phyloP scores from a whole-genome alignment of 306 rosid genomes.

The Pueraria montana region DNA sequence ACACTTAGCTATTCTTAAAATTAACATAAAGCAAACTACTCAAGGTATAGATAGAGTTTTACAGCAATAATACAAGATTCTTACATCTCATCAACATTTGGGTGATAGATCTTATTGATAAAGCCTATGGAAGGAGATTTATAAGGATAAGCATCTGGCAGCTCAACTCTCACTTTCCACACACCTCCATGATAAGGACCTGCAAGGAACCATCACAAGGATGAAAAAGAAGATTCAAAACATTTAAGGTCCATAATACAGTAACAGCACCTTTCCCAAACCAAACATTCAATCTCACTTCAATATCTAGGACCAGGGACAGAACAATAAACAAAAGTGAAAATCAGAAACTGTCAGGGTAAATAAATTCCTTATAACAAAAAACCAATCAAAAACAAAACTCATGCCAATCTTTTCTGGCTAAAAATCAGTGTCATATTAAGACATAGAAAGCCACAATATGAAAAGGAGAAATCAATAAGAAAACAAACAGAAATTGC shows the following conservation, averaged over 20 bases:
- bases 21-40: conserved; percentile 18
- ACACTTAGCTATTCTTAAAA: conserved; percentile 22
- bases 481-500: conserved; percentile 17
- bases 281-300: conserved; percentile 14
- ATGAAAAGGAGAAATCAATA: conserved; percentile 40
- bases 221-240: conserved; percentile 44
- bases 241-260: conserved; percentile 13
- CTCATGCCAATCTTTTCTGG: conserved; percentile 2
- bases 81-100: conserved; percentile 70
- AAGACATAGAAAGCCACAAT: conserved; percentile 29
- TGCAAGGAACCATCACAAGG: conserved; percentile 51
- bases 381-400: conserved; percentile 18
- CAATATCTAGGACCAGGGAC: conserved; percentile 40
- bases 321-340: conserved; percentile 47
- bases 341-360: conserved; percentile 29
- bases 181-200: conserved; percentile 75
- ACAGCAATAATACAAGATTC: conserved; percentile 39
- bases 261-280: conserved; percentile 28
- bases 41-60: conserved; percentile 13
- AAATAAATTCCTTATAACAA: conserved; percentile 12
- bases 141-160: conserved; percentile 71
- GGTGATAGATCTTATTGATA: conserved; percentile 70
- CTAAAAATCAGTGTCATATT: conserved; percentile 37
- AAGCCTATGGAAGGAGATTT: conserved; percentile 73
- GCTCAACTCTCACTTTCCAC: conserved; percentile 71